Evolutionary conservation across 106 monocot genomes (phyloP).

Genomic region (Apostasia shenzhenica): DNA sequence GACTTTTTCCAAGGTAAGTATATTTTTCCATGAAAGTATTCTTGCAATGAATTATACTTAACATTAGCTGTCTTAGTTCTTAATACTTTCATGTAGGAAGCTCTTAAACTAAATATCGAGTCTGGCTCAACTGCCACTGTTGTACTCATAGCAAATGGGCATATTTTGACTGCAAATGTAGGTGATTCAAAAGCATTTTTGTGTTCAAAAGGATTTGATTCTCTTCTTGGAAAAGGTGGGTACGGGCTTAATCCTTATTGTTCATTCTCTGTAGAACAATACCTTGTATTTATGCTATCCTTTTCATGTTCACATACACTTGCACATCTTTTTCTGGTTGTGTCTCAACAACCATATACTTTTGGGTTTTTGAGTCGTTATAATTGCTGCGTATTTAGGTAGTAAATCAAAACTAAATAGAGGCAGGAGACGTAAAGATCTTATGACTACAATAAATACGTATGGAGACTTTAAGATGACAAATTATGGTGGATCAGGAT

Average conservation of each 20-base stretch:
- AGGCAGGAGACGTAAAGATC: constrained; percentile 23
- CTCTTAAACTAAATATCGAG: constrained; percentile 35
- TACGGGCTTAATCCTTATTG: background rate
- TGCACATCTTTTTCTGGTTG: background rate
- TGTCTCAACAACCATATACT: background rate
- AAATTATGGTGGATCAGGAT: constrained; percentile 23
- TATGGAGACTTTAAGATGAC: constrained; percentile 17
- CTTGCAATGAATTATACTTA: background rate
- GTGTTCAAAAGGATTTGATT: constrained; percentile 47
- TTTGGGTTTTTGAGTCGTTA: background rate
- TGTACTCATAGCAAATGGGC: constrained; percentile 64
- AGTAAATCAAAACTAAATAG: constrained; percentile 24
- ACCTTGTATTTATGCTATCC: background rate
- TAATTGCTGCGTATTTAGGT: constrained; percentile 12
- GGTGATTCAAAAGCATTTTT: constrained; percentile 89
- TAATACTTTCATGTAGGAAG: constrained; percentile 54
- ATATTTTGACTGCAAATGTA: constrained; percentile 66
- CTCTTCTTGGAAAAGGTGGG: constrained; percentile 30
- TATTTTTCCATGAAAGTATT: background rate
- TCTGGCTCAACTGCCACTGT: constrained; percentile 89
- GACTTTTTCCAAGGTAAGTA: constrained; percentile 69
- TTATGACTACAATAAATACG: constrained; percentile 10
- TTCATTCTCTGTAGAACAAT: too few species aligned
- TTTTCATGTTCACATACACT: background rate
- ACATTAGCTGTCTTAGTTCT: background rate